These are phyloP conservation scores for Scenedesmus sp. DNA, from an alignment of 163 green algal genomes.

Conservation along the genomic window DNA sequence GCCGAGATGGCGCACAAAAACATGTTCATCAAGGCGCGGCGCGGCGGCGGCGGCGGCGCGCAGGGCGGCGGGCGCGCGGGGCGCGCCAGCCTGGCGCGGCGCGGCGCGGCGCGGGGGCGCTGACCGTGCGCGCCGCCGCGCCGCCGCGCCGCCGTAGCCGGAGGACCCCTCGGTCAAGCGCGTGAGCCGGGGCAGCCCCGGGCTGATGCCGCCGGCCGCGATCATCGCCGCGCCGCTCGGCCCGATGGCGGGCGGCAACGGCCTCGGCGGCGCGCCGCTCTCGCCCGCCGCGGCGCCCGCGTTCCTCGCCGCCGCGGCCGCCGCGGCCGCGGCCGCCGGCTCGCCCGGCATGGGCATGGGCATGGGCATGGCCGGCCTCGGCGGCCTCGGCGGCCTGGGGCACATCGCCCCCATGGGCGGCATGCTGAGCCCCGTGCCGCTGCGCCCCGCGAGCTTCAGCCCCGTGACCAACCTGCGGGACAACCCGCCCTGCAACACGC, in stretches of 20 bases:
- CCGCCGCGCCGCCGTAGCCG: conserved; percentile 11
- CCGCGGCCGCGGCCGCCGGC: conserved; percentile 22
- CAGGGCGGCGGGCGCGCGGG: no score
- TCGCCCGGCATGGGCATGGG: not conserved
- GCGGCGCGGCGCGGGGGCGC: no score
- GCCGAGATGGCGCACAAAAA: conserved; percentile 95
- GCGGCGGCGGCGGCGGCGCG: no score
- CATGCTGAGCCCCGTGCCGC: conserved; percentile 22
- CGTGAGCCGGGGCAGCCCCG: conserved; percentile 16
- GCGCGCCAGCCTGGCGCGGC: no score
- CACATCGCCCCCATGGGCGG: conserved; percentile 1
- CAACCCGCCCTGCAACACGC: conserved; percentile 97
- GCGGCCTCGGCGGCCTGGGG: no score
- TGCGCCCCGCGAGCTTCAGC: conserved; percentile 55
- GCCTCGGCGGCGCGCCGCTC: not conserved
- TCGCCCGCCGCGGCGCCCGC: conserved; percentile 2
- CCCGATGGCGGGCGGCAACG: not conserved
- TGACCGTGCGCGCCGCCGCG: no score
- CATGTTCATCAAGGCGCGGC: conserved; percentile 78
- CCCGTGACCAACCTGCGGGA: conserved; percentile 86
- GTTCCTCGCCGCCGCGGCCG: conserved; percentile 1
- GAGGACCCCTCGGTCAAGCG: conserved; percentile 53
- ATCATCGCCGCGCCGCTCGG: not conserved
- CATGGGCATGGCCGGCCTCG: conserved; percentile 12
- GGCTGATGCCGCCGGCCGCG: conserved; percentile 2